Conservation (phyloP, 2,329 filamentous ascomycete genomes). For the Phyllachora maydis region DNA sequence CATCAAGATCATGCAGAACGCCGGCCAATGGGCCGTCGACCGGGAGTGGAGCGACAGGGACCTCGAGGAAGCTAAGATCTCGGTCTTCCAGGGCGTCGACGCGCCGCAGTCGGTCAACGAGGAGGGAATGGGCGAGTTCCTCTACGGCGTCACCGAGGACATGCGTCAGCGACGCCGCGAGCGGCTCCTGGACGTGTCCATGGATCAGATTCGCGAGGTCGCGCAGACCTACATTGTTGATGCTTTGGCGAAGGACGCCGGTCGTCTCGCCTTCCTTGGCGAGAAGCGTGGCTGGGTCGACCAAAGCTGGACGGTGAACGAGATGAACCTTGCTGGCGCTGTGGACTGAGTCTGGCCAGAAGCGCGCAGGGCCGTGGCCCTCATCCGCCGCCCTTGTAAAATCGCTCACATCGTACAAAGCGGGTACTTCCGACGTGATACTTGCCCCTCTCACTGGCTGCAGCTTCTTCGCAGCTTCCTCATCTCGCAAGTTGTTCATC, state of each 20-base stretch:
- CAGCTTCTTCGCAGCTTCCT: no score
- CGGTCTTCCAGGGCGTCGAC: conserved; percentile 80
- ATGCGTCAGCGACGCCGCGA: conserved; percentile 78
- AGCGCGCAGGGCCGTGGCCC: no score
- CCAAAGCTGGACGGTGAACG: conserved; percentile 50
- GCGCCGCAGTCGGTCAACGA: conserved; percentile 72
- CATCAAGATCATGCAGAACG: conserved; percentile 62
- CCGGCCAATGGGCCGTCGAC: conserved; percentile 66
- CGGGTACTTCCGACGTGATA: no score
- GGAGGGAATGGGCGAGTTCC: conserved; percentile 72
- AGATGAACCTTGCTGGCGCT: conserved; percentile 60
- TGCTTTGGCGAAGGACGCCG: conserved; percentile 33
- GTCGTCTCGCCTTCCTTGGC: conserved; percentile 56
- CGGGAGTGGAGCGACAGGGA: conserved; percentile 67
- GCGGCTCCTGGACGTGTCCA: conserved; percentile 68
- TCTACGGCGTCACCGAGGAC: conserved; percentile 66
- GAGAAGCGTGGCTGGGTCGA: conserved; percentile 67
- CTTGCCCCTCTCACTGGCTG: no score
- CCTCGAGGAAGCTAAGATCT: conserved; percentile 88
- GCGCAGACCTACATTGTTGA: conserved; percentile 70
- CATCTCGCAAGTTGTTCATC: no score
- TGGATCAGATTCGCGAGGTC: conserved; percentile 57
- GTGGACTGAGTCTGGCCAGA: no score
- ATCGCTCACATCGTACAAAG: no score
- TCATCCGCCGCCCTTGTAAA: no score